Base-by-base conservation (phyloP, 345 rosid species). In the Eucalyptus cloeziana region DNA sequence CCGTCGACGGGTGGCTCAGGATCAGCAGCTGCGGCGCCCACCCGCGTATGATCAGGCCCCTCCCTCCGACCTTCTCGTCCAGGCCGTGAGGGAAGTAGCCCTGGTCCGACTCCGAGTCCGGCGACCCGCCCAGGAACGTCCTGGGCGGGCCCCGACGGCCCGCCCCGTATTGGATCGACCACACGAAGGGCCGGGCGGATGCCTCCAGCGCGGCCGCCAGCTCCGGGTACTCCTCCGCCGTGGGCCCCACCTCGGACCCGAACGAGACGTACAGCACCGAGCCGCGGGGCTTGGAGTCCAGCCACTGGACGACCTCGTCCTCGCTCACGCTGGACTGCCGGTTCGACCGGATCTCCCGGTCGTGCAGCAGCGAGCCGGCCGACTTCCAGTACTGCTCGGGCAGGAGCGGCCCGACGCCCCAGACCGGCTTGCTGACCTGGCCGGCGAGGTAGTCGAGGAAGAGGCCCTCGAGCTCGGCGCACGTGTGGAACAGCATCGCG, bases 381-480 rank as follows among this genome's bases (percentile, higher is more conserved):
- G 91, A 87, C 79, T 89, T 87, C 92, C 93, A 94, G 62, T 89
- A 92, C 40, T 91, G 86, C 22, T 92, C 92, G 3, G 94, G 93
- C 8, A 94, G 67, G 7, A 94, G 88, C 7, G 95, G 95, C 6
- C 94, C 95, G 6, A 93, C 90, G 17, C 92, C 93, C 92, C 94
- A 93, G 10, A 91, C 93, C 8, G 94, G 94, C 85, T 91, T 94
- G 6, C n/a, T 88, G 19, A 89, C n/a, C 45, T 89, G 90, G 15
- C 71, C 54, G 4, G 86, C 79, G 3, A 93, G 13, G 76, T 92
- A 94, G 6, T 89, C 86, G 14, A 94, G 22, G 81, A 91, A 94
- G 1, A 90, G 87, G 25, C 89, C 86, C 86, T 94, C 94, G 5
- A 94, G 89, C 37, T 91, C 93, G 52, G 91, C 90, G 56, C 94